Base-by-base conservation (phyloP, 768 basidiomycete genomes). In the Dendrothele bispora region DNA sequence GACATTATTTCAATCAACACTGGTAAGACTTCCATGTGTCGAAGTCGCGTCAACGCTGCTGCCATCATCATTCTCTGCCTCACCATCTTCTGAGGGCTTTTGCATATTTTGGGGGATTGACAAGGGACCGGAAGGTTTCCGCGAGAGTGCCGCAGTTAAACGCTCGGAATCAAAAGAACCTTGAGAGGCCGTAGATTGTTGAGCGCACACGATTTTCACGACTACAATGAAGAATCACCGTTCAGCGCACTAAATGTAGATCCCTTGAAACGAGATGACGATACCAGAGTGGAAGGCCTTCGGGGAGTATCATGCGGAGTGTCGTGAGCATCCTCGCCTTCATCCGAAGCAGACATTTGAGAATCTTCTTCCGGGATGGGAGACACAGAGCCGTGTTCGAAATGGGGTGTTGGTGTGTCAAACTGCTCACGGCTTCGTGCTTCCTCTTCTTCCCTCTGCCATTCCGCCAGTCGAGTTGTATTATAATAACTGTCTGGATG, bases 161-260 rank as follows among this genome's bases (percentile, higher is more conserved):
- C 36, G 46, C 26, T 21, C 28, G 35, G 25, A 30, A 24, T 49
- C 48, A 41, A 20, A 35, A 20, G 47, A 26, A 39, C 47, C 51
- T 39, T 49, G 40, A 17, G 10, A 32, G 39, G 35, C 37, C 39
- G 27, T 35, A 25, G 26, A 21, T n/a, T 32, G 39, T 25, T 55
- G 62, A 40, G 55, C 49, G 15, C 2, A 39, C 15, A 54, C 53
- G 43, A 48, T 51, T 38, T 30, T 36, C 14, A 57, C 27, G 50
- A 57, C 41, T 46, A 47, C 35, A 62, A 62, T 62, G 65, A 64
- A 64, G 66, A 75, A 70, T 71, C 69, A 76, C 78, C 78, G 52
- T 80, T 79, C 65, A 70, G 60, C 30, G 67, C 60, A 49, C 64
- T 60, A 32, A n/a, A n/a, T n/a, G 61, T 48, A 41, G 55, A 56